These are phyloP conservation scores for Trypanosoma cruzi DNA, from an alignment of 208 protist species.

Conservation along the genomic window DNA sequence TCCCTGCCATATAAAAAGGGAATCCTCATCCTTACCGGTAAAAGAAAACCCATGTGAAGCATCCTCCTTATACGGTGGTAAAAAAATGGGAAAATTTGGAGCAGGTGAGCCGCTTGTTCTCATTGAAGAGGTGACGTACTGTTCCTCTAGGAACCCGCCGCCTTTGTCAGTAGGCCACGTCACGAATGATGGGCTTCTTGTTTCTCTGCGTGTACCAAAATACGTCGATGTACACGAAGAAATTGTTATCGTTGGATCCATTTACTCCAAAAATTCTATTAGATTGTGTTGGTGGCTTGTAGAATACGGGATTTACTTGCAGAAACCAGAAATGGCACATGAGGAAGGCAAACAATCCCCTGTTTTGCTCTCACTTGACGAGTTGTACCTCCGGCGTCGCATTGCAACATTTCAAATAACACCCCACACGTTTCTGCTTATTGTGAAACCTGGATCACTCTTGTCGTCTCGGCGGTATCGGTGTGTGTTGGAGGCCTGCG, in stretches of 20 bases:
- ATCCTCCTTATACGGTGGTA: neutral
- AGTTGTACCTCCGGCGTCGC: conserved; percentile 6
- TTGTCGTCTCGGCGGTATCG: conserved; percentile 1
- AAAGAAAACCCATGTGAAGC: neutral
- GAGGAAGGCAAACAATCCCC: neutral
- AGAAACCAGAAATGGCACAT: neutral
- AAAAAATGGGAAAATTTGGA: neutral
- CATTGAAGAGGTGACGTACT: conserved; percentile 26
- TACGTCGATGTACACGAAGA: conserved; percentile 6
- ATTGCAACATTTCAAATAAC: conserved; percentile 27
- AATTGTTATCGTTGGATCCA: conserved; percentile 11
- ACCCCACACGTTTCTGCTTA: conserved; percentile 17
- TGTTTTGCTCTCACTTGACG: conserved; percentile 7
- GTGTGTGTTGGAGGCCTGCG: conserved; percentile 15
- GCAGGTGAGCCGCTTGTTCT: neutral
- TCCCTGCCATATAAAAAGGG: neutral
- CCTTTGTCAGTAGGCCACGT: neutral
- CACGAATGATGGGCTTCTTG: neutral
- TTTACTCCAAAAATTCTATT: conserved; percentile 4
- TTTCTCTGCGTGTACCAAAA: conserved; percentile 1
- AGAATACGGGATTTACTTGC: neutral
- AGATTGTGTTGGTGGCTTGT: conserved; percentile 24
- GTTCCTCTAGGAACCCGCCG: conserved; percentile 3
- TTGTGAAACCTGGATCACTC: conserved; percentile 5
- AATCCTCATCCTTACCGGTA: no score